Base-by-base conservation (phyloP, 164 flowering plant species). In the Euptelea pleiosperma region DNA sequence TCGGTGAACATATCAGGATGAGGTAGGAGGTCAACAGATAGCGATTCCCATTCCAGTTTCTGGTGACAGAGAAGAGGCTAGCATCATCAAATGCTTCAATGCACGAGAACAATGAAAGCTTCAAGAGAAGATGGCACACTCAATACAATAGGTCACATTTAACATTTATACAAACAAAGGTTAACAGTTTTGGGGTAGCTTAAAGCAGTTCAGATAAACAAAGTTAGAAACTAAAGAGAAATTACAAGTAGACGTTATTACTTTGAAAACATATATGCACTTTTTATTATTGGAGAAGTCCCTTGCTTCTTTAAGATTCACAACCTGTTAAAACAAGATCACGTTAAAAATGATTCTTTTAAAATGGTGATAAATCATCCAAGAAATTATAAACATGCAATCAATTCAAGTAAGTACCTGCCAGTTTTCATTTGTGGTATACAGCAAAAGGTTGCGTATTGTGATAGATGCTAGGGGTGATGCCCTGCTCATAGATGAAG, bases 1-100 rank as follows among this genome's bases (percentile, higher is more conserved):
- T 93, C 96, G 61, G 78, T 37, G 71, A 93, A 90, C 99, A 93
- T 93, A 76, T 93, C 96, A 54, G 99, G 99, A 75, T 93, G 99
- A 69, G 97, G 99, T 55, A 90, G 81, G 55, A 93, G 89, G 72
- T 93, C 99, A 44, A 90, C 66, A 15, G 97, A 93, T 47, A 93
- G 71, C 54, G 87, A 79, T 61, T 76, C 97, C 99, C 99, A 93
- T 71, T 85, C 95, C 68, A 90, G 92, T 82, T 93, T 93, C 99
- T 93, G 86, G 61, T 30, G 34, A 74, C 29, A 57, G 56, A 57
- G 64, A 52, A 56, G 16, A 43, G n/a, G 31, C 18, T 21, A 55
- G 9, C 30, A 54, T n/a, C 30, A 46, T 37, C 36, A 50, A 36
- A 21, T 16, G 9, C 14, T 47, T 22, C 11, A 25, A 33, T 21